Percentiles rank a stretch among this genome's conserved stretches.
phyloP scores from a whole-genome alignment of 768 basidiomycete genomes.

The Naematelia encephala region DNA sequence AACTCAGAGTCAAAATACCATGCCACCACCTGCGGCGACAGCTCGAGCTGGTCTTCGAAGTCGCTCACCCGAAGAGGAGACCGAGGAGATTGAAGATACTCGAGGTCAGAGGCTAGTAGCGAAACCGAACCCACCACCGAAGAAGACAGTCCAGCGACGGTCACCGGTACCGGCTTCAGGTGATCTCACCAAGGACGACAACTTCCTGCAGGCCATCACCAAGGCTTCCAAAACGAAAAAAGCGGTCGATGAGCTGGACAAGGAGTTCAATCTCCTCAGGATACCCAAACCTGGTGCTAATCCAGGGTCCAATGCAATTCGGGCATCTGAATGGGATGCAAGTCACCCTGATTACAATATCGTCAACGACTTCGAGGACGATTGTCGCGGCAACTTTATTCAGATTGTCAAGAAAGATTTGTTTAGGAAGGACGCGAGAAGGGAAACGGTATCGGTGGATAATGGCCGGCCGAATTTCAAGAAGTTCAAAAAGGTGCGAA shows the following conservation, averaged over 20 bases:
- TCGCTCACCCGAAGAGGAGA: background rate
- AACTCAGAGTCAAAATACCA: conserved; percentile 6
- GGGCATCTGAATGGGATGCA: conserved; percentile 18
- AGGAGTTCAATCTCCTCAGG: conserved; percentile 46
- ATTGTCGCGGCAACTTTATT: conserved; percentile 48
- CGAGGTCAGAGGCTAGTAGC: background rate
- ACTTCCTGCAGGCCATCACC: conserved; percentile 42
- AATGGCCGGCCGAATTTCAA: conserved; percentile 48
- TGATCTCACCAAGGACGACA: conserved; percentile 36
- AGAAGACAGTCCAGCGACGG: background rate
- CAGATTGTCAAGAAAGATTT: conserved; percentile 45
- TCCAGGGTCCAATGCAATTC: conserved; percentile 9
- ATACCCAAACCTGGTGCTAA: conserved; percentile 34
- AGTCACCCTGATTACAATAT: conserved; percentile 36
- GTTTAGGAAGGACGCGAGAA: conserved; percentile 43
- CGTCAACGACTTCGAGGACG: conserved; percentile 42
- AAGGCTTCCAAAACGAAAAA: conserved; percentile 40
- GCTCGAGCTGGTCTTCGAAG: background rate
- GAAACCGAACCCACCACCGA: background rate
- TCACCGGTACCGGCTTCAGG: background rate
- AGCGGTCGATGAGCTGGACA: conserved; percentile 45
- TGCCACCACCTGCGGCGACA: background rate
- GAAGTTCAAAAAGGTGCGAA: conserved; percentile 50
- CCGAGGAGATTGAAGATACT: background rate
- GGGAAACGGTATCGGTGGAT: conserved; percentile 12